Evolutionary conservation across 2,329 filamentous ascomycete genomes (phyloP).

Genomic region (Talaromyces piceae): DNA sequence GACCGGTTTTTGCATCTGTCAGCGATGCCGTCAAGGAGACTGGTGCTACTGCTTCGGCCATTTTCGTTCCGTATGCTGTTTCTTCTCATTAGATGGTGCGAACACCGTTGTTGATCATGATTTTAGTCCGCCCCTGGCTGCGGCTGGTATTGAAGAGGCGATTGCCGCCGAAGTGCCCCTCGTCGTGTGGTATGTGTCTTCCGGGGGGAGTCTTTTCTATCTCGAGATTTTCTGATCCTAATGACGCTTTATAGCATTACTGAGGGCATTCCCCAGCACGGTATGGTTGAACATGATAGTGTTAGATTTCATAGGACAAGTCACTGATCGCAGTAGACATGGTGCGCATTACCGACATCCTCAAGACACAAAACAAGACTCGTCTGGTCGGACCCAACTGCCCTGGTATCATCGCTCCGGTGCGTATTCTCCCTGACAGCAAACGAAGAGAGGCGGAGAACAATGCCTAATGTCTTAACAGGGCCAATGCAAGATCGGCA

Average conservation of each 20-base stretch:
- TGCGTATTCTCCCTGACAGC: conserved; percentile 28
- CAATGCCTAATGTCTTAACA: conserved; percentile 21
- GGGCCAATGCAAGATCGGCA: conserved; percentile 99
- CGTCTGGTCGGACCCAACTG: conserved; percentile 96
- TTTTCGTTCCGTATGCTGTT: conserved; percentile 92
- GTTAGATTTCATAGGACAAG: not conserved
- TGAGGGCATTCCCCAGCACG: conserved; percentile 95
- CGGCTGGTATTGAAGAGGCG: conserved; percentile 93
- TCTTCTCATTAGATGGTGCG: not conserved
- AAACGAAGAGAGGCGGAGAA: not conserved
- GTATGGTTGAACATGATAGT: conserved; percentile 45
- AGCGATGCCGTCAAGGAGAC: conserved; percentile 82
- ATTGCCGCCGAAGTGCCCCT: conserved; percentile 87
- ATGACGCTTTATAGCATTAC: conserved; percentile 56
- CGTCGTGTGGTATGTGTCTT: conserved; percentile 74
- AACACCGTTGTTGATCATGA: conserved; percentile 16
- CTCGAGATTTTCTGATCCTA: conserved; percentile 4
- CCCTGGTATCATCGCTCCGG: conserved; percentile 85
- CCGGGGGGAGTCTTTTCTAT: too few species aligned
- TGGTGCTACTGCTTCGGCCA: conserved; percentile 81
- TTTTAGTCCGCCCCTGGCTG: conserved; percentile 76
- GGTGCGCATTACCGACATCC: conserved; percentile 96
- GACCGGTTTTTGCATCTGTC: conserved; percentile 88
- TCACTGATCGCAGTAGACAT: conserved; percentile 58
- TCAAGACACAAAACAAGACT: conserved; percentile 96